Evolutionary conservation across 2,329 filamentous ascomycete species (phyloP), one percentile per base, ranked within the genome.

Genomic region (Sclerotinia nivalis): DNA sequence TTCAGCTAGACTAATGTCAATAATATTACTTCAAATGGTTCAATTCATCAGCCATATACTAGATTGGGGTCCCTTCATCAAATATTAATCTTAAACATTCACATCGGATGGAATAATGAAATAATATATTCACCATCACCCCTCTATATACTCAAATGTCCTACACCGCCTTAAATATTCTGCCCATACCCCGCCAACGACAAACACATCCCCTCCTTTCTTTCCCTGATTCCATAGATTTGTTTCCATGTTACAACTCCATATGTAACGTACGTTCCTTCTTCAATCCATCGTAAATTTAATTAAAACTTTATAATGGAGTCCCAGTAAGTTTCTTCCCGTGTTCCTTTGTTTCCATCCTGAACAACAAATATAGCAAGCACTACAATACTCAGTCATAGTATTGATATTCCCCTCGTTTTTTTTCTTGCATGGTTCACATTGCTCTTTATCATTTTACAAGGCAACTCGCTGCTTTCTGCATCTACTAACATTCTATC

Each of bases 151-250:
- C 22, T n/a, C n/a, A 59, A 40, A n/a, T 40, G 12, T 58, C 10
- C n/a, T 50, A 18, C 60, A 49, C 60, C 60, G 60, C 60, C 60
- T 64, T 43, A 18, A 40, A 18, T 28, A 37, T 64, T 50, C 31
- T 64, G 60, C 45, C 60, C 31, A 25, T 37, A 50, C 60, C 60
- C 60, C 45, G 60, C 60, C 60, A 62, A 22, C 4, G 37, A 58
- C 12, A 58, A 49, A n/a, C 22, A 58, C 3, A 9, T 22, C 54
- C 18, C 22, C 54, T 25, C 45, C 45, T 15, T 37, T 6, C 22
- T 59, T 59, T 25, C 34, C 31, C 45, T n/a, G 28, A 52, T 40
- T 25, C 47, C 50, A 50, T 20, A 40, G 50, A 64, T 40, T 12
- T n/a, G 40, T n/a, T 20, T 40, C 12, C 20, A 37, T 50, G 13